Evolutionary conservation across 208 protist species (phyloP).

Genomic region (Crithidia bombi): DNA sequence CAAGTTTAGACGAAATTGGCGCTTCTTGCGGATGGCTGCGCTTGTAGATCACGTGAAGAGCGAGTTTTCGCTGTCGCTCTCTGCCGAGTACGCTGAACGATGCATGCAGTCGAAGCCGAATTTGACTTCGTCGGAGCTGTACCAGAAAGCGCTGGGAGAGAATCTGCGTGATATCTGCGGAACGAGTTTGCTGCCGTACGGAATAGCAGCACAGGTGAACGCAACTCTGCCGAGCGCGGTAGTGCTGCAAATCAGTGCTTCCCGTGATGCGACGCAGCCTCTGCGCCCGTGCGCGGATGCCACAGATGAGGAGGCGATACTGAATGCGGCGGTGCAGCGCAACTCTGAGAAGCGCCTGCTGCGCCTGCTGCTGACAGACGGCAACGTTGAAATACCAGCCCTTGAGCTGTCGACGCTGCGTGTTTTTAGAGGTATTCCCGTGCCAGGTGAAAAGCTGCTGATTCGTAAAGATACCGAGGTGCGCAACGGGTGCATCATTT

Average conservation of each 20-base stretch:
- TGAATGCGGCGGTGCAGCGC: conserved; percentile 54
- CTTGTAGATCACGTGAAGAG: conserved; percentile 45
- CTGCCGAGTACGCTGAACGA: conserved; percentile 63
- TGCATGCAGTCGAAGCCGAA: conserved; percentile 18
- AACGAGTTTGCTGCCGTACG: conserved; percentile 57
- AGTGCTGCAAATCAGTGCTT: conserved; percentile 76
- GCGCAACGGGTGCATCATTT: conserved; percentile 73
- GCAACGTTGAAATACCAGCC: conserved; percentile 66
- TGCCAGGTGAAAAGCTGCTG: conserved; percentile 79
- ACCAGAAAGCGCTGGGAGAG: conserved; percentile 54
- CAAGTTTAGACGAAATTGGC: neutral
- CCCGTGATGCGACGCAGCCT: conserved; percentile 82
- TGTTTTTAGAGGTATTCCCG: conserved; percentile 65
- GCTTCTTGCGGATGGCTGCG: conserved; percentile 26
- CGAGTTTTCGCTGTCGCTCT: conserved; percentile 56
- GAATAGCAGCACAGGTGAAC: conserved; percentile 46
- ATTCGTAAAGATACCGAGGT: conserved; percentile 68
- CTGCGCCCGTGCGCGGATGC: conserved; percentile 70
- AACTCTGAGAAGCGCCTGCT: conserved; percentile 62
- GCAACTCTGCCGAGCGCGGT: conserved; percentile 48
- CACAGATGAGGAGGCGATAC: conserved; percentile 54
- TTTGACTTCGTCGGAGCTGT: conserved; percentile 51
- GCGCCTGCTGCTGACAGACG: conserved; percentile 75
- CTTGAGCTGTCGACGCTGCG: conserved; percentile 73
- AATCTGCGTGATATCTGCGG: conserved; percentile 71